Percentiles rank a stretch among this genome's conserved stretches.
phyloP scores from a whole-genome alignment of 164 flowering plant genomes.

The Cinnamomum chago region DNA sequence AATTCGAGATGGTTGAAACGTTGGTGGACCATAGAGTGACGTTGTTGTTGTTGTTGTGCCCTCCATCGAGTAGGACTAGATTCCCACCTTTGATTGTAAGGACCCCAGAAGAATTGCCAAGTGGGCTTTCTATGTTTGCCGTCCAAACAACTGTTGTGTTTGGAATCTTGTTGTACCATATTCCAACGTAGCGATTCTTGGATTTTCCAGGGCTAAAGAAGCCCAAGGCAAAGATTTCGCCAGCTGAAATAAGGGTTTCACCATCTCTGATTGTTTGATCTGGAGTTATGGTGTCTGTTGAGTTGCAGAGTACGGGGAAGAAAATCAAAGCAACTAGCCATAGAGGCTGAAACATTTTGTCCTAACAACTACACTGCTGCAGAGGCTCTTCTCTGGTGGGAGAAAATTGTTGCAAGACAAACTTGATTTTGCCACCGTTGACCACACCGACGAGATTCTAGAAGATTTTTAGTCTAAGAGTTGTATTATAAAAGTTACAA shows the following conservation, averaged over 20 bases:
- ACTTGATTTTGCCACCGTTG: no score
- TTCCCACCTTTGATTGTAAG: slow-evolving; percentile 12
- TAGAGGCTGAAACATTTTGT: no score
- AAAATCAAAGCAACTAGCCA: neutral
- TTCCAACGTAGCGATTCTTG: slow-evolving; percentile 3
- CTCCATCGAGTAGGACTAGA: slow-evolving; percentile 10
- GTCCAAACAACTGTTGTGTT: slow-evolving; percentile 15
- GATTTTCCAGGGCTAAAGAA: slow-evolving; percentile 9
- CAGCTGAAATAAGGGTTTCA: slow-evolving; percentile 1
- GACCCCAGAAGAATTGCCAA: slow-evolving; percentile 3
- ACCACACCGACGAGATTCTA: no score
- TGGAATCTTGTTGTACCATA: slow-evolving; percentile 12
- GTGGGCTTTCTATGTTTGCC: slow-evolving; percentile 18
- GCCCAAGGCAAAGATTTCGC: slow-evolving; percentile 1
- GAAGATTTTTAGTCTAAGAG: no score
- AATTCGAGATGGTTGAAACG: neutral
- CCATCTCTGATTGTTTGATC: slow-evolving; percentile 2
- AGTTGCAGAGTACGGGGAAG: neutral
- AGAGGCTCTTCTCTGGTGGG: no score
- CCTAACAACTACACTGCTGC: no score
- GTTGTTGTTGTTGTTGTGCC: neutral
- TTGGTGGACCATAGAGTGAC: slow-evolving; percentile 16
- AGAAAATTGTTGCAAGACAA: no score
- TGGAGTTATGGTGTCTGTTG: slow-evolving; percentile 1
- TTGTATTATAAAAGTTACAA: no score